Conservation (phyloP, 768 basidiomycete species). For the Tricholoma furcatifolium region DNA sequence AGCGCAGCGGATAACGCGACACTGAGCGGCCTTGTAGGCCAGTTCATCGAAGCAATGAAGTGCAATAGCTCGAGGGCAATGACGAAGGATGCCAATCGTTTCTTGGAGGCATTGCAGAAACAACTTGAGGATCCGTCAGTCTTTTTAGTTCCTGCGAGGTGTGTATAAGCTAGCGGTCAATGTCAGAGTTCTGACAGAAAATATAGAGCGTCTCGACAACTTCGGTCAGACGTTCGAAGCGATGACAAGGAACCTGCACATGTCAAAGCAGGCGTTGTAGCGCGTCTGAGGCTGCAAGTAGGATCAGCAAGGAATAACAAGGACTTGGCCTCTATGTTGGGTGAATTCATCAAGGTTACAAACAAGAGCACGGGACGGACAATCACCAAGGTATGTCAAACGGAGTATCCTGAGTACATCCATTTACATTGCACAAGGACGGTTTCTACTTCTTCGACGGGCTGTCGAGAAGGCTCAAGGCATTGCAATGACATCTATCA, state of each 20-base stretch:
- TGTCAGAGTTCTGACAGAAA: not conserved
- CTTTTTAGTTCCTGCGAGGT: constrained; percentile 55
- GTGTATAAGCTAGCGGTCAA: constrained; percentile 20
- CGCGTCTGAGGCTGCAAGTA: constrained; percentile 56
- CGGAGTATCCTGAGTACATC: not conserved
- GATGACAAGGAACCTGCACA: constrained; percentile 45
- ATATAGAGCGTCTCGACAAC: constrained; percentile 17
- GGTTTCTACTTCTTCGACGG: constrained; percentile 69
- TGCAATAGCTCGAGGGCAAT: constrained; percentile 63
- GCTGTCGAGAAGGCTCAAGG: constrained; percentile 51
- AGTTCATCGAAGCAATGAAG: constrained; percentile 64
- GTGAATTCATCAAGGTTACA: constrained; percentile 69
- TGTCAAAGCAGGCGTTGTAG: constrained; percentile 60
- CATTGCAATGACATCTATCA: constrained; percentile 25
- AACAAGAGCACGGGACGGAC: constrained; percentile 68
- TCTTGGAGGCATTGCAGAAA: constrained; percentile 69
- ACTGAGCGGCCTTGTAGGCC: constrained; percentile 53
- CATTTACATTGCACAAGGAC: constrained; percentile 35
- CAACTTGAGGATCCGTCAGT: constrained; percentile 70
- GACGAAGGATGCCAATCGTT: constrained; percentile 69
- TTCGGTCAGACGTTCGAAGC: constrained; percentile 37
- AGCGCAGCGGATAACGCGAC: constrained; percentile 51
- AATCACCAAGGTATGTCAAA: constrained; percentile 57
- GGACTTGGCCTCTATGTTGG: constrained; percentile 61
- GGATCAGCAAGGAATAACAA: constrained; percentile 47